A percentile compares a stretch with the other conserved stretches of the same genome.
These are phyloP conservation scores for Bertia moriformis DNA, from an alignment of 2,329 filamentous ascomycete species.

Conservation along the genomic window DNA sequence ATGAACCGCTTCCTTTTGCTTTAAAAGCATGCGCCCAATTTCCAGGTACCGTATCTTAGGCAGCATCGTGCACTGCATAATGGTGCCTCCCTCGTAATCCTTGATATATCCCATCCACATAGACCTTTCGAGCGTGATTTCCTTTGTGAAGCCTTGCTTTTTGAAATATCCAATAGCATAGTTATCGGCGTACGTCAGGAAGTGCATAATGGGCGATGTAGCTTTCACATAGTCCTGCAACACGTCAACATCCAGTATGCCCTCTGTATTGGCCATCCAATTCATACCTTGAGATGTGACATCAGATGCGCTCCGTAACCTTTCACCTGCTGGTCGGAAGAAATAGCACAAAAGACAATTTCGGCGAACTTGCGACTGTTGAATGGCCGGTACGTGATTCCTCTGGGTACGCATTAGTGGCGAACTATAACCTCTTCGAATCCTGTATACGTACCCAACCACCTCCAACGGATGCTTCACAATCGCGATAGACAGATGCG, in stretches of 20 bases:
- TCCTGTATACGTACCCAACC: conserved; percentile 32
- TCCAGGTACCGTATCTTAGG: conserved; percentile 90
- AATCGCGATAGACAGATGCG: conserved; percentile 90
- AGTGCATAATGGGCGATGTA: conserved; percentile 94
- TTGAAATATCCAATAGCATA: conserved; percentile 99
- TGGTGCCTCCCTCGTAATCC: conserved; percentile 95
- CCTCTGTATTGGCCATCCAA: conserved; percentile 8
- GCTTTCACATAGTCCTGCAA: conserved; percentile 72
- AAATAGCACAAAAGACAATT: conserved; percentile 97
- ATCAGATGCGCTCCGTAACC: conserved; percentile 96
- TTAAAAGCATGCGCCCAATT: conserved; percentile 79
- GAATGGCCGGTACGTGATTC: conserved; percentile 93
- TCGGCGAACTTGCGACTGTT: conserved; percentile 85
- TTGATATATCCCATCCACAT: conserved; percentile 99
- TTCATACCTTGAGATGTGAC: conserved; percentile 69
- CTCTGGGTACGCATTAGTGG: conserved; percentile 31
- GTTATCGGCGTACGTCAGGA: conserved; percentile 95
- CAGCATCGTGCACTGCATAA: conserved; percentile 98
- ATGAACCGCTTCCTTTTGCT: conserved; percentile 89
- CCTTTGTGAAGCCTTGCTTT: conserved; percentile 97
- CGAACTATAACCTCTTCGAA: neutral
- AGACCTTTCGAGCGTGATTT: conserved; percentile 78
- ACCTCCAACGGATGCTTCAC: conserved; percentile 92
- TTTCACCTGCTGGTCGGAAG: conserved; percentile 95
- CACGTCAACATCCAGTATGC: conserved; percentile 14